phyloP scores from a whole-genome alignment of 768 basidiomycete genomes.

The Hygrocybe punicea region DNA sequence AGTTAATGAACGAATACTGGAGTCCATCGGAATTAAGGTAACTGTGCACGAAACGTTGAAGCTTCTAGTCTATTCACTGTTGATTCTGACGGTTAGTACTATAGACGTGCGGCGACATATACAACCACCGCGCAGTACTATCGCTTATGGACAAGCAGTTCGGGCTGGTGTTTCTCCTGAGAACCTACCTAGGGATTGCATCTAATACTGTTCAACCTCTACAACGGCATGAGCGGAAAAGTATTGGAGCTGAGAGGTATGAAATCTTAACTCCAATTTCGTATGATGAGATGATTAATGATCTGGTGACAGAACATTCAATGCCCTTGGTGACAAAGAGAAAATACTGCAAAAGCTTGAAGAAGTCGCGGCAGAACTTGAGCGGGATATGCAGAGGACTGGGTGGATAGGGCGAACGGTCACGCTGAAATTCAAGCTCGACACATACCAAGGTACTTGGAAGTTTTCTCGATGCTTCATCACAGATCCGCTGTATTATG shows the following conservation, averaged over 20 bases:
- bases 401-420: slow-evolving; percentile 88
- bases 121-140: slow-evolving; percentile 64
- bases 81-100: neutral
- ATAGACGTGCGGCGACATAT: slow-evolving; percentile 90
- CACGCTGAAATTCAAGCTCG: slow-evolving; percentile 89
- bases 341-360: slow-evolving; percentile 74
- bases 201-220: slow-evolving; percentile 77
- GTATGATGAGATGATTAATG: too few relatives aligned
- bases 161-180: slow-evolving; percentile 70
- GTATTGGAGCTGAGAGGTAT: slow-evolving; percentile 87
- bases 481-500: neutral
- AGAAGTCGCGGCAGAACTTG: slow-evolving; percentile 77
- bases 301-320: slow-evolving; percentile 60
- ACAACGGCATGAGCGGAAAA: slow-evolving; percentile 80
- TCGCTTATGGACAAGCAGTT: slow-evolving; percentile 87
- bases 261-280: neutral
- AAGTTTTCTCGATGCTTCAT: neutral
- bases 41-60: slow-evolving; percentile 11
- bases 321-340: slow-evolving; percentile 57
- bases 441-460: slow-evolving; percentile 70
- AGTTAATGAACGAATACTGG: slow-evolving; percentile 83
- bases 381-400: slow-evolving; percentile 68
- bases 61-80: slow-evolving; percentile 1
- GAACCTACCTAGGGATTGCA: slow-evolving; percentile 80
- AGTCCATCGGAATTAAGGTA: slow-evolving; percentile 84